Percentiles rank a stretch among this genome's conserved stretches.
Conservation (phyloP, 2,329 filamentous ascomycete species). For the Colletotrichum coccodes region DNA sequence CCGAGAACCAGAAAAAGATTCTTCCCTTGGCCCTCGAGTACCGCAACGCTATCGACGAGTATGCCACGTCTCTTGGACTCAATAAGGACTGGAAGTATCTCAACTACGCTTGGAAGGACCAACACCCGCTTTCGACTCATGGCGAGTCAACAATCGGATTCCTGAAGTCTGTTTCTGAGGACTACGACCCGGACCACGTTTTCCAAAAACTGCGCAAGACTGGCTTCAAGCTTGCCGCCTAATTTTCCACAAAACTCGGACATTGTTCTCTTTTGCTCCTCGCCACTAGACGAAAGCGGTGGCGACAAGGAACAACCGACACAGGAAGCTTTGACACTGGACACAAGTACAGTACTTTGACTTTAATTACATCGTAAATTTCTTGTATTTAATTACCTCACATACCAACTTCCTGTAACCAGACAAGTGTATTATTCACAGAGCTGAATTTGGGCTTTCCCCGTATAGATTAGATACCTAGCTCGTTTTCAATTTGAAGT, state of each 20-base stretch:
- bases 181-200: conserved; percentile 45
- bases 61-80: conserved; percentile 39
- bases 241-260: not conserved
- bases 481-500: too few relatives aligned
- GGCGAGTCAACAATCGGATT: conserved; percentile 46
- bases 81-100: conserved; percentile 51
- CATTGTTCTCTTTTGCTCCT: too few relatives aligned
- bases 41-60: conserved; percentile 61
- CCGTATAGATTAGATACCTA: too few relatives aligned
- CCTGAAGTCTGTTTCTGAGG: conserved; percentile 40
- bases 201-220: conserved; percentile 46
- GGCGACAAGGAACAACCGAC: too few relatives aligned
- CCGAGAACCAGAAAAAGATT: conserved; percentile 45
- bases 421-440: too few relatives aligned
- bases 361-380: too few relatives aligned
- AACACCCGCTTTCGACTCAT: conserved; percentile 50
- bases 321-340: too few relatives aligned
- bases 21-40: conserved; percentile 65
- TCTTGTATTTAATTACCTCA: too few relatives aligned
- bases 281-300: too few relatives aligned
- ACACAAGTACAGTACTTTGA: too few relatives aligned
- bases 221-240: conserved; percentile 40
- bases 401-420: too few relatives aligned
- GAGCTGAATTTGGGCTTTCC: too few relatives aligned
- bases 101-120: conserved; percentile 53